phyloP scores from a whole-genome alignment of 768 basidiomycete species.

The Solioccasus polychromus region DNA sequence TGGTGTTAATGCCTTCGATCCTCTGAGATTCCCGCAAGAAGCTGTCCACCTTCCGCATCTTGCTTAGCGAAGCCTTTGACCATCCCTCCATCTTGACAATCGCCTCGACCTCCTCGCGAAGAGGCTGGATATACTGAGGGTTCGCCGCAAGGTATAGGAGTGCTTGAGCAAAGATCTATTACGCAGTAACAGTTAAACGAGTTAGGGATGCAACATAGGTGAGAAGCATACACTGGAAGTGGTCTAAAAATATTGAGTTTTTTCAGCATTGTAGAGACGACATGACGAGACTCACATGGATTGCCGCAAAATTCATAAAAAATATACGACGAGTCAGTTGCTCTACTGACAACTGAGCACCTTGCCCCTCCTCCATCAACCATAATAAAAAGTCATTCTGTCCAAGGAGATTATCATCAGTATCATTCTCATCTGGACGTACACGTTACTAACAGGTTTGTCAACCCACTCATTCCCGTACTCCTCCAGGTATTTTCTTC shows the following conservation, averaged over 20 bases:
- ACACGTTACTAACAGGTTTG: neutral
- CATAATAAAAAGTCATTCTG: neutral
- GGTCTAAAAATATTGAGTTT: no score
- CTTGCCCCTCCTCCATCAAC: no score
- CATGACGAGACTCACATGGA: no score
- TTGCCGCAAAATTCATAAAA: no score
- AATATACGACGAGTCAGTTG: no score
- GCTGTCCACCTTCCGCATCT: conserved; percentile 37
- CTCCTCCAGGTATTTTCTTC: no score
- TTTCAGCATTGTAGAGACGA: conserved; percentile 24
- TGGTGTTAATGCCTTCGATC: conserved; percentile 23
- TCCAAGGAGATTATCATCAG: neutral
- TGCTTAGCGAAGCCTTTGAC: conserved; percentile 22
- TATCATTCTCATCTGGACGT: neutral
- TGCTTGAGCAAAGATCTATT: conserved; percentile 33
- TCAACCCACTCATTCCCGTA: neutral
- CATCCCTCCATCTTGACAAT: conserved; percentile 18
- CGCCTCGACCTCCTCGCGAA: neutral
- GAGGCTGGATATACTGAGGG: conserved; percentile 23
- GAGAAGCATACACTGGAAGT: no score
- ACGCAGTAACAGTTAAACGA: conserved; percentile 9
- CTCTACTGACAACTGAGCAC: no score
- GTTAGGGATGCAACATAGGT: conserved; percentile 30
- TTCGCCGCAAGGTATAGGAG: conserved; percentile 35
- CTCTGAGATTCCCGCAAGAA: conserved; percentile 38